phyloP scores from a whole-genome alignment of 2,329 filamentous ascomycete genomes.

The Pseudopyricularia cyperi region DNA sequence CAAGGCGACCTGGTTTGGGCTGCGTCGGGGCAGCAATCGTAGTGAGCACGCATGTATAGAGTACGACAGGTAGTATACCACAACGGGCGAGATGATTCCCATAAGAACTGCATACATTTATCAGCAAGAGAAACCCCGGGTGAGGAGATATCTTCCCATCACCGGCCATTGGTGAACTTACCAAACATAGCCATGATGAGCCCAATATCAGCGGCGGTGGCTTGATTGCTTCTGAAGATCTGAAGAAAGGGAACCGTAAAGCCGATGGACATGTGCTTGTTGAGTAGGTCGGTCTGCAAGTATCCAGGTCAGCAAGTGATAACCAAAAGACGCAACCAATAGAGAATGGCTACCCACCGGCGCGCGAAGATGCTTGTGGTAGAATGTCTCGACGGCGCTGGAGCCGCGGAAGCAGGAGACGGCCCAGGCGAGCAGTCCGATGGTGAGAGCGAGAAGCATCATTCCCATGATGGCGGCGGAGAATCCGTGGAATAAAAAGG shows the following conservation, averaged over 20 bases:
- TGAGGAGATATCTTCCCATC: background rate
- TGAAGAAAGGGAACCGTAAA: conserved; percentile 36
- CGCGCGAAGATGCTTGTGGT: conserved; percentile 9
- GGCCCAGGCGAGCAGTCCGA: conserved; percentile 8
- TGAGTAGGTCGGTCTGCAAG: conserved; percentile 32
- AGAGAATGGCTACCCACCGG: conserved; percentile 6
- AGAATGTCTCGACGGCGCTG: conserved; percentile 13
- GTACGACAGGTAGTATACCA: conserved; percentile 15
- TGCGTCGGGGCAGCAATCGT: background rate
- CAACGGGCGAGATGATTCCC: conserved; percentile 16
- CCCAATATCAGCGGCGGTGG: conserved; percentile 22
- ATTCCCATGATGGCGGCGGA: conserved; percentile 36
- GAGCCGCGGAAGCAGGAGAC: background rate
- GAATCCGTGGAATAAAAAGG: conserved; percentile 23
- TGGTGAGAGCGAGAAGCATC: conserved; percentile 24
- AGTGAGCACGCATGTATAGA: conserved; percentile 10
- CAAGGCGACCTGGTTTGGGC: background rate
- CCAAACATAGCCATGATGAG: conserved; percentile 30
- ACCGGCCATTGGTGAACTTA: conserved; percentile 13
- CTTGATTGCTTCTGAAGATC: conserved; percentile 20
- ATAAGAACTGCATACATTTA: conserved; percentile 13
- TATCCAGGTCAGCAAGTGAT: conserved; percentile 1
- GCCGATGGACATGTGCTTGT: conserved; percentile 35
- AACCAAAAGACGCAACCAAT: background rate
- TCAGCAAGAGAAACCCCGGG: background rate